Percentiles rank a stretch among this genome's conserved stretches.
These are phyloP conservation scores for Phlebiopsis gigantea DNA, from an alignment of 768 basidiomycete genomes.

Conservation along the genomic window DNA sequence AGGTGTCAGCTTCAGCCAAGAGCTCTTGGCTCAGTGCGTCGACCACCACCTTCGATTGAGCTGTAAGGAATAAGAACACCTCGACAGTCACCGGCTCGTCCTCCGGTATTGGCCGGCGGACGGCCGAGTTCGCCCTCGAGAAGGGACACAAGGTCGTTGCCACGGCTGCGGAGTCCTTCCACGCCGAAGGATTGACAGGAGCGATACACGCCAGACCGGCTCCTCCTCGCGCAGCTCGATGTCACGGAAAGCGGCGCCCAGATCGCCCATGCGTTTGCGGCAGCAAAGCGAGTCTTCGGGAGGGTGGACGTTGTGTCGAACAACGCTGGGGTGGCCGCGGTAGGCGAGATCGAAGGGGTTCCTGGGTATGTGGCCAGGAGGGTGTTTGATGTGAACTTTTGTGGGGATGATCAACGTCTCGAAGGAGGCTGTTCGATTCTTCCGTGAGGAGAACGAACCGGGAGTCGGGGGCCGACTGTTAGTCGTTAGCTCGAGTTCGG, in stretches of 20 bases:
- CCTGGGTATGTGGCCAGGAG: slow-evolving; percentile 28
- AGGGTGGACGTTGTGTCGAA: slow-evolving; percentile 42
- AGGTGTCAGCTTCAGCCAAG: too few species aligned
- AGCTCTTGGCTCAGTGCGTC: background rate
- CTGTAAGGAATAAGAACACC: background rate
- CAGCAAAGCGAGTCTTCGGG: slow-evolving; percentile 32
- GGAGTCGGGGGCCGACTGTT: slow-evolving; percentile 19
- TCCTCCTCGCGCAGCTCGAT: slow-evolving; percentile 36
- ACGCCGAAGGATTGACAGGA: slow-evolving; percentile 16
- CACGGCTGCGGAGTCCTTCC: slow-evolving; percentile 30
- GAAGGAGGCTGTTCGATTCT: slow-evolving; percentile 20
- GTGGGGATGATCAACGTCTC: slow-evolving; percentile 29
- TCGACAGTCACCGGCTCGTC: slow-evolving; percentile 39
- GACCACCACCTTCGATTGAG: too few species aligned
- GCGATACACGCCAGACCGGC: slow-evolving; percentile 26
- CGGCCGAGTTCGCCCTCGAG: slow-evolving; percentile 29
- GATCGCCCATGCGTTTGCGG: slow-evolving; percentile 30
- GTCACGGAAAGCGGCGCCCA: slow-evolving; percentile 30
- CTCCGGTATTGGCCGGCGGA: slow-evolving; percentile 33
- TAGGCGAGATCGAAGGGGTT: slow-evolving; percentile 34
- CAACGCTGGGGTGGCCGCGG: slow-evolving; percentile 32
- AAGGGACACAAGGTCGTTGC: slow-evolving; percentile 38
- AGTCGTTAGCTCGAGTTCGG: background rate
- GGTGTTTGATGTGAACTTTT: slow-evolving; percentile 33
- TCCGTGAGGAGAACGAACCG: slow-evolving; percentile 36